Evolutionary conservation across 2,329 filamentous ascomycete genomes (phyloP), one percentile per base, ranked within the genome.

Genomic region (Sporothrix pseudoabietina): DNA sequence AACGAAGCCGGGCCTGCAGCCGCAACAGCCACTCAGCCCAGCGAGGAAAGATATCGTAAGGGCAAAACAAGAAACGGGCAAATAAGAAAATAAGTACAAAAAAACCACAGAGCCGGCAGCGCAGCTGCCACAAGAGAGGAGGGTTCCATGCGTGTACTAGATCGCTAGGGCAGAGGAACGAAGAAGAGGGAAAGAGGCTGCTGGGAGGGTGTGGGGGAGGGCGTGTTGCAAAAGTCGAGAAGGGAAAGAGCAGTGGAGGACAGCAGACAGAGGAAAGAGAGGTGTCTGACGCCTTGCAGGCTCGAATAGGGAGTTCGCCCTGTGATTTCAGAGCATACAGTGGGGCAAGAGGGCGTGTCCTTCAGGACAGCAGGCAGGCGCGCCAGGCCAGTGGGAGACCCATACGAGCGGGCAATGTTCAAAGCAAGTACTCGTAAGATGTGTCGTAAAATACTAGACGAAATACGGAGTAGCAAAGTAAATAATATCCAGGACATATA

Each of bases 11-110:
- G 59, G 32, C 59, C 66, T 54, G 32, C 52, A 57, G 69, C 69
- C 26, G 41, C 57, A 61, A 32, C 52, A 63, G n/a, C 26, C 14
- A 52, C 57, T 71, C 69, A 71, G 69, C 69, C 57, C 69, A 65
- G 55, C 35, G 57, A 71, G 54, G 57, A 69, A 47, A 35, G 8
- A 26, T 4, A 9, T 55, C 12, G 41, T 44, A 6, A 44, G 22
- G 32, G 49, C 30, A 59, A n/a, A 26, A 69, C 39, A 59, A 3
- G 39, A 63, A 55, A 69, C 3, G 61, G 44, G 19, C 35, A 69
- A 59, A 69, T 22, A 55, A 55, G 32, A 66, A 55, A 54, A 44
- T 10, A 71, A 44, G 26, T n/a, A 59, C 35, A 10, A 22, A 47
- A 12, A 44, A 61, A 41, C 5, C 16, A 19, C 12, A 10, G 35